Percentiles rank a stretch among this genome's conserved stretches.
Evolutionary conservation across 1,139 yeast genomes (phyloP).

Genomic region (Wickerhamomyces sp.): DNA sequence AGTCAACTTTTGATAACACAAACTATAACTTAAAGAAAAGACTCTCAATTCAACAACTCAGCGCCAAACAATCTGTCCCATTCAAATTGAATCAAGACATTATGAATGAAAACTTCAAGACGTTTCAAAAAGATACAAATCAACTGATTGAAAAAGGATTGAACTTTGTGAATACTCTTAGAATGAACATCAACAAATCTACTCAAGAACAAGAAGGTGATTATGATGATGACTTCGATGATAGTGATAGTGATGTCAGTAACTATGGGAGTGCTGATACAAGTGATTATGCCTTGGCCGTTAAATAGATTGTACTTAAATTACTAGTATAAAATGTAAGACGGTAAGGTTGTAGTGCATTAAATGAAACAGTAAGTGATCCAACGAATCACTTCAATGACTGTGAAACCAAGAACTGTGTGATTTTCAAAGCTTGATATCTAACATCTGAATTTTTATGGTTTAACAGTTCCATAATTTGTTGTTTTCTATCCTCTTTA

Average conservation of each 20-base stretch:
- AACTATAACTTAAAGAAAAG: conserved; percentile 18
- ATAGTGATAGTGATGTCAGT: conserved; percentile 4
- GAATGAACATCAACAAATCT: conserved; percentile 14
- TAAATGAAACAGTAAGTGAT: neutral
- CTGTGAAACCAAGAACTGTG: conserved; percentile 87
- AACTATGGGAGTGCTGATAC: conserved; percentile 24
- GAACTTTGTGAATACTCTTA: conserved; percentile 15
- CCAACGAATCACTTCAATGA: conserved; percentile 31
- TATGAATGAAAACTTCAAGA: conserved; percentile 14
- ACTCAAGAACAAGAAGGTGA: neutral
- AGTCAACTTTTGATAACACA: conserved; percentile 7
- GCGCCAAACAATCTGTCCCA: conserved; percentile 3
- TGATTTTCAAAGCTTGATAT: conserved; percentile 91
- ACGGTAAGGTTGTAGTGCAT: neutral
- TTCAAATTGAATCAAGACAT: neutral
- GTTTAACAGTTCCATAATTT: conserved; percentile 82
- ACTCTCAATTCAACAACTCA: conserved; percentile 18
- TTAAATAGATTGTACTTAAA: conserved; percentile 11
- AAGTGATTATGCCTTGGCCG: conserved; percentile 22
- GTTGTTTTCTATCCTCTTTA: conserved; percentile 56
- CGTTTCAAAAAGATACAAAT: conserved; percentile 21
- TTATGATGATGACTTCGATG: neutral
- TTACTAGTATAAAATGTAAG: neutral
- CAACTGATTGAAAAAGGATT: conserved; percentile 16
- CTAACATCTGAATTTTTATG: conserved; percentile 83